A percentile compares a stretch with the other conserved stretches of the same genome.
These are phyloP conservation scores for Lachancea nothofagi DNA, from an alignment of 805 yeast genomes.

Conservation along the genomic window DNA sequence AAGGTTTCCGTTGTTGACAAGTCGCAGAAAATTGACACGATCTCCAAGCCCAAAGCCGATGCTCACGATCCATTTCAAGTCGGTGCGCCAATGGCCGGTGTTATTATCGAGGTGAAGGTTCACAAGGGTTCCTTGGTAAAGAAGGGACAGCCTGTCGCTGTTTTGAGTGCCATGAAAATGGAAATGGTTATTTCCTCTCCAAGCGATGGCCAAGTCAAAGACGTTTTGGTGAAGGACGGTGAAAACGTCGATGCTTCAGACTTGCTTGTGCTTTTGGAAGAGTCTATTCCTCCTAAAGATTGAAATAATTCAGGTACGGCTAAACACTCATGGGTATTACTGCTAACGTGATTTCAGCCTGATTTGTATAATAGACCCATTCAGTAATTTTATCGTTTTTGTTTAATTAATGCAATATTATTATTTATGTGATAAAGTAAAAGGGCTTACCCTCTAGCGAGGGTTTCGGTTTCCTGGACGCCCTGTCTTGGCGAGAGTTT, in stretches of 20 bases:
- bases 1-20: conserved; percentile 89
- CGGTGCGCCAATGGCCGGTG: conserved; percentile 99
- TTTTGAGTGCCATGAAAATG: conserved; percentile 98
- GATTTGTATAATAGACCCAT: background rate
- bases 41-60: conserved; percentile 87
- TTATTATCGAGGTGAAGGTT: conserved; percentile 88
- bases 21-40: conserved; percentile 76
- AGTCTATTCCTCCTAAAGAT: conserved; percentile 14
- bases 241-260: conserved; percentile 96
- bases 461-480: background rate
- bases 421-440: background rate
- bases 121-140: conserved; percentile 83
- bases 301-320: background rate
- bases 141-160: conserved; percentile 95
- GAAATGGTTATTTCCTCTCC: conserved; percentile 98
- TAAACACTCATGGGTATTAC: background rate
- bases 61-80: conserved; percentile 82
- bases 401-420: background rate
- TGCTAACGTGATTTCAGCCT: background rate
- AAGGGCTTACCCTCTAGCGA: background rate
- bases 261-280: conserved; percentile 58
- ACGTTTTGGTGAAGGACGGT: conserved; percentile 75
- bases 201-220: conserved; percentile 75
- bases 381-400: background rate
- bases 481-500: conserved; percentile 19